Conservation (phyloP, 2,329 filamentous ascomycete genomes). For the Pseudopyricularia cyperi region DNA sequence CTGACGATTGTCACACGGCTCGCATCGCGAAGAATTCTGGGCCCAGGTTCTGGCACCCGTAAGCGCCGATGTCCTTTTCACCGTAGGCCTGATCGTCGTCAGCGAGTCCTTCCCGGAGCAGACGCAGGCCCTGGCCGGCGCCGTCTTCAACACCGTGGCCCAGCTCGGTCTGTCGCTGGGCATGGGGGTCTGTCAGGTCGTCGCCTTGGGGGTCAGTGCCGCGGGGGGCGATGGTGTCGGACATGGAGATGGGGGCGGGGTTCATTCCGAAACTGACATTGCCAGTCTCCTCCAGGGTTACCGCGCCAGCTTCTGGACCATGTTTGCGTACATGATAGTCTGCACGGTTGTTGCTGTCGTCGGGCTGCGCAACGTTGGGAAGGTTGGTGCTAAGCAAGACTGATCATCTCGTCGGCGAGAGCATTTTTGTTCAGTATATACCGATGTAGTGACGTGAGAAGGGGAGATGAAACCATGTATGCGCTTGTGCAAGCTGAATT, state of each 20-base stretch:
- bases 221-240: background rate
- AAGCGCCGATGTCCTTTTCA: conserved; percentile 37
- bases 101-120: conserved; percentile 40
- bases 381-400: conserved; percentile 1
- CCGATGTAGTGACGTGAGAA: too few species aligned
- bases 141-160: conserved; percentile 45
- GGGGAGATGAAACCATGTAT: too few species aligned
- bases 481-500: too few species aligned
- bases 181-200: conserved; percentile 1
- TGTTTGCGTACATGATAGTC: conserved; percentile 2
- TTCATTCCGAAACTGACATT: background rate
- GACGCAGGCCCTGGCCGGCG: conserved; percentile 45
- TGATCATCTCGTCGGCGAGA: too few species aligned
- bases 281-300: conserved; percentile 2
- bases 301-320: conserved; percentile 4
- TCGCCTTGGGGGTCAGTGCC: background rate
- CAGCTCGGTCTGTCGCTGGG: conserved; percentile 25
- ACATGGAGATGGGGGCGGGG: background rate
- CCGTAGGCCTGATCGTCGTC: conserved; percentile 39
- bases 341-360: background rate
- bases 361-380: background rate
- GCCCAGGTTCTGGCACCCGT: conserved; percentile 28
- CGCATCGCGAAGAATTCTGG: conserved; percentile 19
- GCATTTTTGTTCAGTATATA: too few species aligned
- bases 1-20: background rate